Conservation (phyloP, 768 basidiomycete species). For the Tylopilus cervinicoccineus region DNA sequence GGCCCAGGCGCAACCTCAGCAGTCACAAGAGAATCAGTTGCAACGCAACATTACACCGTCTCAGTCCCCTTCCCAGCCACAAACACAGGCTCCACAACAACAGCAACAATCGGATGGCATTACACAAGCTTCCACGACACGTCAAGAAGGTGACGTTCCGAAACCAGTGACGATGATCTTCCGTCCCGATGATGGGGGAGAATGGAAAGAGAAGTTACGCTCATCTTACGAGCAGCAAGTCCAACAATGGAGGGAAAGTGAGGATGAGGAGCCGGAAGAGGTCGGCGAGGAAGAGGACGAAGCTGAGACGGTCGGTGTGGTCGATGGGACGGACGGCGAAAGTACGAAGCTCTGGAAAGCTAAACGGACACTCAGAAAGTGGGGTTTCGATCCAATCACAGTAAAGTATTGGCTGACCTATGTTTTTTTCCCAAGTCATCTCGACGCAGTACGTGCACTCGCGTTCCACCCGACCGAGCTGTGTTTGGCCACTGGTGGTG, state of each 20-base stretch:
- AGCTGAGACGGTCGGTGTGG: constrained; percentile 48
- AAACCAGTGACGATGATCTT: constrained; percentile 69
- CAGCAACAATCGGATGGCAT: constrained; percentile 19
- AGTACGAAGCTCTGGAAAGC: constrained; percentile 78
- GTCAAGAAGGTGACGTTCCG: constrained; percentile 16
- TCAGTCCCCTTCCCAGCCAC: constrained; percentile 34
- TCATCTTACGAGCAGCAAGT: constrained; percentile 51
- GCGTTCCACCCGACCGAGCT: constrained; percentile 86
- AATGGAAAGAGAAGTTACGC: constrained; percentile 81
- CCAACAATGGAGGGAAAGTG: constrained; percentile 43
- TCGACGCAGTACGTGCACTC: constrained; percentile 88
- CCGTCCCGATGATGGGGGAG: constrained; percentile 77
- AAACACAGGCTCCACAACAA: constrained; percentile 14
- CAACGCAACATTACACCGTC: constrained; percentile 15
- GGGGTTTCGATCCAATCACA: constrained; percentile 34
- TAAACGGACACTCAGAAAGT: constrained; percentile 87
- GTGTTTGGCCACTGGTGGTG: constrained; percentile 88
- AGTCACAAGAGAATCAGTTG: constrained; percentile 30
- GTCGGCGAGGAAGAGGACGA: constrained; percentile 70
- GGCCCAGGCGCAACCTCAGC: constrained; percentile 26
- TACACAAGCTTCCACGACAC: constrained; percentile 9
- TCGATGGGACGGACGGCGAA: constrained; percentile 64
- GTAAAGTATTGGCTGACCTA: constrained; percentile 4
- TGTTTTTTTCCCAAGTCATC: constrained; percentile 58
- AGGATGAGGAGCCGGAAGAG: constrained; percentile 56